phyloP scores from a whole-genome alignment of 1,139 yeast species.

The Yamadazyma aaseri region DNA sequence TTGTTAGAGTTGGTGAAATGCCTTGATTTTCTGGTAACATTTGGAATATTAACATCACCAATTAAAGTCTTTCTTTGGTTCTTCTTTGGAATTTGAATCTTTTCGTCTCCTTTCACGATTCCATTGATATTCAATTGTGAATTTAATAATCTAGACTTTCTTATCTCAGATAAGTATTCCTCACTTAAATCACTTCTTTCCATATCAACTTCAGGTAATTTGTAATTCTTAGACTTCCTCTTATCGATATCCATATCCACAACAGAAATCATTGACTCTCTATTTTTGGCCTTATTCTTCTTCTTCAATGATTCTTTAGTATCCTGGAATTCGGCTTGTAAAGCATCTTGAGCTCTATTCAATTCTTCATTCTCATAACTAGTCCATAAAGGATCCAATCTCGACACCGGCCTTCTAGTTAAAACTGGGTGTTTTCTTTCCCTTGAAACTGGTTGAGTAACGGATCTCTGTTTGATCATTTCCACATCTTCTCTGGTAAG shows the following conservation, averaged over 20 bases:
- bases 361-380: constrained; percentile 50
- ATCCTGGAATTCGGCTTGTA: constrained; percentile 38
- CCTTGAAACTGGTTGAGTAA: constrained; percentile 41
- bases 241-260: constrained; percentile 19
- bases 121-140: constrained; percentile 41
- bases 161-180: constrained; percentile 45
- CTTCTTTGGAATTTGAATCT: constrained; percentile 18
- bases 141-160: constrained; percentile 44
- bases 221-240: constrained; percentile 20
- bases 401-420: constrained; percentile 64
- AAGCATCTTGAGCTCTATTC: constrained; percentile 44
- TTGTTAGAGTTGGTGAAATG: constrained; percentile 61
- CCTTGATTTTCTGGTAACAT: constrained; percentile 66
- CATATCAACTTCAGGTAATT: constrained; percentile 39
- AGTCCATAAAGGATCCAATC: constrained; percentile 63
- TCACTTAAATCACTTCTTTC: constrained; percentile 42
- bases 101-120: constrained; percentile 22
- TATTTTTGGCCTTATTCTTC: constrained; percentile 22
- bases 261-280: constrained; percentile 43
- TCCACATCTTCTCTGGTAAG: constrained; percentile 44
- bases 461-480: constrained; percentile 45
- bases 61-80: constrained; percentile 38
- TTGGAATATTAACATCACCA: constrained; percentile 65
- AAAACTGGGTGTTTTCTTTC: constrained; percentile 44
- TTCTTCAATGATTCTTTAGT: constrained; percentile 10